Percentiles rank a stretch among this genome's conserved stretches.
Conservation (phyloP, 2,329 filamentous ascomycete genomes). For the Nothomitra cinnamomea region DNA sequence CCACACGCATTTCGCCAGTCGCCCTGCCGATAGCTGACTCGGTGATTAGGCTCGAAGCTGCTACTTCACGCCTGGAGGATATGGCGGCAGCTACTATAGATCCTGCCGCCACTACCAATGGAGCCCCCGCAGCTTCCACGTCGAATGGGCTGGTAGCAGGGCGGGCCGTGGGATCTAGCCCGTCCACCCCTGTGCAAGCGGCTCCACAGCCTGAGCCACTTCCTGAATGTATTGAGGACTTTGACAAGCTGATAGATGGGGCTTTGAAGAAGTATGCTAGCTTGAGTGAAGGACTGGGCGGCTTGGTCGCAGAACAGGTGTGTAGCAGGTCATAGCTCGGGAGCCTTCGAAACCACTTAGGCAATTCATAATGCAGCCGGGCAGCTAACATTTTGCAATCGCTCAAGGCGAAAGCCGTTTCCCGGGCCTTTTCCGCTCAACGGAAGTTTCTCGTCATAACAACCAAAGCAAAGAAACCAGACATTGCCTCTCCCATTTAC, state of each 20-base stretch:
- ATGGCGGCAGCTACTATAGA: slow-evolving; percentile 66
- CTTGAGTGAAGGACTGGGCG: slow-evolving; percentile 61
- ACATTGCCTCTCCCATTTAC: slow-evolving; percentile 49
- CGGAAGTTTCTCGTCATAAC: slow-evolving; percentile 76
- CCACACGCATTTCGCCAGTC: background rate
- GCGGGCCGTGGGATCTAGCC: slow-evolving; percentile 21
- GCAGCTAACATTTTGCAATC: background rate
- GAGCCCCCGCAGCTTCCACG: slow-evolving; percentile 15
- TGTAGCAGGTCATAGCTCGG: slow-evolving; percentile 24
- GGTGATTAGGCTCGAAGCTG: slow-evolving; percentile 71
- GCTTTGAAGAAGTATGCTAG: slow-evolving; percentile 65
- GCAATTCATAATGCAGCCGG: no score
- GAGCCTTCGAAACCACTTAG: background rate
- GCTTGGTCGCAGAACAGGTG: slow-evolving; percentile 66
- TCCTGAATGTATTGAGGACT: slow-evolving; percentile 70
- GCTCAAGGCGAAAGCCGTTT: slow-evolving; percentile 34
- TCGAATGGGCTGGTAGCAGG: slow-evolving; percentile 19
- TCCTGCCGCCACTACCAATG: slow-evolving; percentile 18
- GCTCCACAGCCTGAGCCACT: slow-evolving; percentile 34
- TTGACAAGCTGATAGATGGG: slow-evolving; percentile 58
- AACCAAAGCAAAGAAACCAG: slow-evolving; percentile 83
- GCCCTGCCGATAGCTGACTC: background rate
- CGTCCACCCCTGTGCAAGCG: slow-evolving; percentile 28
- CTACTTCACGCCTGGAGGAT: slow-evolving; percentile 88
- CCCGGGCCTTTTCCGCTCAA: slow-evolving; percentile 62